Percentiles rank a stretch among this genome's conserved stretches.
Conservation (phyloP, 148 eudicot species). For the Camellia sinensis region DNA sequence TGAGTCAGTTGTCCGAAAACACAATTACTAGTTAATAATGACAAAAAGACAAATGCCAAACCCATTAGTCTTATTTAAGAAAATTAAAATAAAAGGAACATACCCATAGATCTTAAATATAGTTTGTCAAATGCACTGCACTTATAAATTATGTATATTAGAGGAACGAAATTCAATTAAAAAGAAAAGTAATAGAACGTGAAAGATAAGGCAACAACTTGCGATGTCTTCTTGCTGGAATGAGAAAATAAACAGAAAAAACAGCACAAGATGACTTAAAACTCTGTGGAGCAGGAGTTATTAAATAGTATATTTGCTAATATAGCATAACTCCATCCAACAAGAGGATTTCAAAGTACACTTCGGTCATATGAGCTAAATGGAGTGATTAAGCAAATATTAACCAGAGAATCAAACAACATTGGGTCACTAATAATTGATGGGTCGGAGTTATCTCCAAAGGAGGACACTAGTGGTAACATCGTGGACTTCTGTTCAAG, state of each 20-base stretch:
- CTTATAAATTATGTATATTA: not conserved
- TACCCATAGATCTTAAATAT: not conserved
- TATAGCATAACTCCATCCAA: too few relatives aligned
- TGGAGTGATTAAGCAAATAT: too few relatives aligned
- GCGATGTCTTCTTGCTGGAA: not conserved
- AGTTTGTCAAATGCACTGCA: not conserved
- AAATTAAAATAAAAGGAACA: not conserved
- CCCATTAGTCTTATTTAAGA: not conserved
- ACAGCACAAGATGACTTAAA: not conserved
- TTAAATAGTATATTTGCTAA: too few relatives aligned
- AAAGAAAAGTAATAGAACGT: not conserved
- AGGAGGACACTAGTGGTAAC: too few relatives aligned
- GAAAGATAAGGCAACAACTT: not conserved
- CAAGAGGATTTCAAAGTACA: too few relatives aligned
- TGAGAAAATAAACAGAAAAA: not conserved
- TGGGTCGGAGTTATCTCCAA: too few relatives aligned
- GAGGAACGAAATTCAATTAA: not conserved
- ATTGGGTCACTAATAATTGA: too few relatives aligned
- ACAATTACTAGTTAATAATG: constrained; percentile 5
- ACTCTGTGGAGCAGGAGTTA: too few relatives aligned
- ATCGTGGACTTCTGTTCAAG: too few relatives aligned
- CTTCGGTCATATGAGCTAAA: too few relatives aligned
- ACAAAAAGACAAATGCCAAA: constrained; percentile 1
- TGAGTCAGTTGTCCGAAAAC: constrained; percentile 1
- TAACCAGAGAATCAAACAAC: too few relatives aligned